Evolutionary conservation across 192 early-diverging fungal species (phyloP), one percentile per base, ranked within the genome.

Genomic region (Obelidium mucronatum): DNA sequence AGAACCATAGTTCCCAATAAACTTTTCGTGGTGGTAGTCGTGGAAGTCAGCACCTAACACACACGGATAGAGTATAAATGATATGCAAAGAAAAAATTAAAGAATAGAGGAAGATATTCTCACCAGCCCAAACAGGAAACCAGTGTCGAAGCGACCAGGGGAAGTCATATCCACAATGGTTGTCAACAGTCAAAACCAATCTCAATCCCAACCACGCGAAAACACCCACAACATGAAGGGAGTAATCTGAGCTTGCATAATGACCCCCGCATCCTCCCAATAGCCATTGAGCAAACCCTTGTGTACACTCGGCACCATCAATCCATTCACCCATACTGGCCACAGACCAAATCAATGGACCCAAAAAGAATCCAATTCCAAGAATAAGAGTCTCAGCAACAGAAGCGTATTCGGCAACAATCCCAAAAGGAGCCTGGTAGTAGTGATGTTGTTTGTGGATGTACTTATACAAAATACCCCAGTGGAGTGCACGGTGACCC

Each of bases 361-460:
- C 92, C 44, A 90, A 86, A 66, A 97, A 90, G 39, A 95, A 96
- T 1, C 95, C 95, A 48, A 93, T 82, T 3, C 95, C 95, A 53
- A 97, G 87, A 52, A 98, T 88, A 8, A 96, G 64, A 6, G 90
- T 92, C 78, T 97, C 96, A 33, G 94, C 37, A 13, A 95, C 94
- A 74, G 95, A 94, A 30, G 95, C 95, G 74, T 97, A 97, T 82
- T 96, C 94, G 33, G 95, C 94, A 15, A 93, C 84, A 73, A 94
- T 80, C 15, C 95, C 96, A 59, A 98, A 93, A 40, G 95, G 94
- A 42, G 96, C 91, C 26, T 93, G 86, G 84, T 92, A 96, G 79
- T 94, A 90, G 84, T 98, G 96, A 85, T 98, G 95, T 13, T 92
- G 84, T 85, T 98, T 98, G 91, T 98, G 96, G 68, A 98, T 92